These are phyloP conservation scores for Cyberlindnera petersonii DNA, from an alignment of 805 yeast genomes.

Conservation along the genomic window DNA sequence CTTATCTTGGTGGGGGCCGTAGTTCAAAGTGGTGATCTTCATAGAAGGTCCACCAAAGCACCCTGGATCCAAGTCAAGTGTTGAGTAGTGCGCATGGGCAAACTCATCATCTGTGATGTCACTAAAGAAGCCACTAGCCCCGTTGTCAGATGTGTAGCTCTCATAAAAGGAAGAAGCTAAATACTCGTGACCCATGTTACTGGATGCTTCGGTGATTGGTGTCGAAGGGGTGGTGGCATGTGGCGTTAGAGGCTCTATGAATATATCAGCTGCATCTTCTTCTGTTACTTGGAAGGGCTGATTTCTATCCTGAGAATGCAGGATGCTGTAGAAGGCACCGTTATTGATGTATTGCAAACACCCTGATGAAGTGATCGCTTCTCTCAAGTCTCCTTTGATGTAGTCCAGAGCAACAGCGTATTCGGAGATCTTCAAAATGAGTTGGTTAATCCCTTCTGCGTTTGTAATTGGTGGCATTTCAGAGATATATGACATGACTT, in stretches of 20 bases:
- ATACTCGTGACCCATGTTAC: background rate
- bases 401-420: background rate
- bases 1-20: too few species aligned
- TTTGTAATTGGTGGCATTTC: background rate
- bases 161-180: background rate
- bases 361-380: background rate
- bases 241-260: background rate
- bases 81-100: background rate
- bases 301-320: background rate
- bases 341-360: background rate
- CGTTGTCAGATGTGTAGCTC: background rate
- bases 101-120: slow-evolving; percentile 1
- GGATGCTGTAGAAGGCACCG: background rate
- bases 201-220: background rate
- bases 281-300: background rate
- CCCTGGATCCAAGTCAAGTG: background rate
- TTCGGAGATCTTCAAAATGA: background rate
- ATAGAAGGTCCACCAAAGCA: too few species aligned
- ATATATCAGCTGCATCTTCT: background rate
- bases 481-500: background rate
- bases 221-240: background rate
- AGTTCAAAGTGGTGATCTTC: too few species aligned
- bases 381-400: background rate
- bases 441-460: background rate
- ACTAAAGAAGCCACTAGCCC: too few species aligned